These are phyloP conservation scores for Pouteria campechiana DNA, from an alignment of 179 eudicot genomes.

Conservation along the genomic window DNA sequence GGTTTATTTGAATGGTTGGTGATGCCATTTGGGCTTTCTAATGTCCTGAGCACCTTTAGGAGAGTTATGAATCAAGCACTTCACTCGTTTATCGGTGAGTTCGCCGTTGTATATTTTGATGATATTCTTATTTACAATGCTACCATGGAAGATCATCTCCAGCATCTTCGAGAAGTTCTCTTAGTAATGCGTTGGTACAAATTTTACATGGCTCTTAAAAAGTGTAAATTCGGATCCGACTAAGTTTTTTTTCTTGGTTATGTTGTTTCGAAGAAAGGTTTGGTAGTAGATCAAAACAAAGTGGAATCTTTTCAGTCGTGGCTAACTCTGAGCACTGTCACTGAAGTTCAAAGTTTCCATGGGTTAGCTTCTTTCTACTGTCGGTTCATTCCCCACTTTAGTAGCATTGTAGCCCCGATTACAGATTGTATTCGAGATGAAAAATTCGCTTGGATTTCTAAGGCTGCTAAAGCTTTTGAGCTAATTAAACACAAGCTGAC, in stretches of 20 bases:
- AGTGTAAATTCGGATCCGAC: no score
- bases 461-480: neutral
- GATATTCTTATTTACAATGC: neutral
- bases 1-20: neutral
- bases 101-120: neutral
- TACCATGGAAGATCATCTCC: neutral
- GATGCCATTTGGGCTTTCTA: neutral
- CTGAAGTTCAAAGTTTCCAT: neutral
- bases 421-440: neutral
- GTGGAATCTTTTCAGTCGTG: no score
- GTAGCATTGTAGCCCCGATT: neutral
- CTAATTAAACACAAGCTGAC: neutral
- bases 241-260: neutral
- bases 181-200: neutral
- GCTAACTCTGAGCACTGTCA: neutral
- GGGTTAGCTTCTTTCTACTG: neutral
- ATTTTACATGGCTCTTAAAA: no score
- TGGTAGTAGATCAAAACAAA: neutral
- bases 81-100: no score
- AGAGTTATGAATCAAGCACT: neutral
- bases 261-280: neutral
- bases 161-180: neutral
- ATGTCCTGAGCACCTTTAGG: neutral
- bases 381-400: neutral
- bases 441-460: neutral